phyloP scores from a whole-genome alignment of 257 asterid species.

The Salvia rosmarinus region DNA sequence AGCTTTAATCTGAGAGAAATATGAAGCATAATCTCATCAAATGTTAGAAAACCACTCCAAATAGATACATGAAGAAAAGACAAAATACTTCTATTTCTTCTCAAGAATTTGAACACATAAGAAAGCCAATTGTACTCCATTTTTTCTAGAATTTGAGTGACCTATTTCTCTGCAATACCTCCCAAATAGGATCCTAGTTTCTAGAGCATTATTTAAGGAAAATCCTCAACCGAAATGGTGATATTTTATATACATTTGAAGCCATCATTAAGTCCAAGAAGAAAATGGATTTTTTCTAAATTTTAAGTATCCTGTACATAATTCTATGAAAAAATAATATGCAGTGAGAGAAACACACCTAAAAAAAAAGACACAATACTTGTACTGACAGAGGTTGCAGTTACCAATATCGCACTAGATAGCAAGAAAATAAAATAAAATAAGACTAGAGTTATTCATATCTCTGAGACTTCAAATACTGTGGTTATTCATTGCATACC shows the following conservation, averaged over 20 bases:
- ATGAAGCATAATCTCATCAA: background rate
- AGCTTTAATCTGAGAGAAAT: background rate
- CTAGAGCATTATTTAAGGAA: no score
- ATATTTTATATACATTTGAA: background rate
- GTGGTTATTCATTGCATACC: slow-evolving; percentile 49
- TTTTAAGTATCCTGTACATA: background rate
- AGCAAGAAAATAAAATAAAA: background rate
- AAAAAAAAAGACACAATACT: background rate
- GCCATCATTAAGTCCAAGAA: background rate
- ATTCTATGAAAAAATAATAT: background rate
- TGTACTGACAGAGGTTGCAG: slow-evolving; percentile 16
- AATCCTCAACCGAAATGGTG: background rate
- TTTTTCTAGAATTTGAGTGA: no score
- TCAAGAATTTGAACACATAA: no score
- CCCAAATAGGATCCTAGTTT: background rate
- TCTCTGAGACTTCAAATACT: background rate
- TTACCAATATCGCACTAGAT: slow-evolving; percentile 5
- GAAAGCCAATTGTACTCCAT: no score
- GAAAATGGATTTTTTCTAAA: background rate
- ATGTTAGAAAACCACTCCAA: background rate
- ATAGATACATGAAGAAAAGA: background rate
- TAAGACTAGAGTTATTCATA: background rate
- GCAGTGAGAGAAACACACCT: background rate
- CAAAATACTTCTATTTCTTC: no score
- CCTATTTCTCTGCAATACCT: background rate